phyloP scores from a whole-genome alignment of 768 basidiomycete species.

The Leccinellum albellum region DNA sequence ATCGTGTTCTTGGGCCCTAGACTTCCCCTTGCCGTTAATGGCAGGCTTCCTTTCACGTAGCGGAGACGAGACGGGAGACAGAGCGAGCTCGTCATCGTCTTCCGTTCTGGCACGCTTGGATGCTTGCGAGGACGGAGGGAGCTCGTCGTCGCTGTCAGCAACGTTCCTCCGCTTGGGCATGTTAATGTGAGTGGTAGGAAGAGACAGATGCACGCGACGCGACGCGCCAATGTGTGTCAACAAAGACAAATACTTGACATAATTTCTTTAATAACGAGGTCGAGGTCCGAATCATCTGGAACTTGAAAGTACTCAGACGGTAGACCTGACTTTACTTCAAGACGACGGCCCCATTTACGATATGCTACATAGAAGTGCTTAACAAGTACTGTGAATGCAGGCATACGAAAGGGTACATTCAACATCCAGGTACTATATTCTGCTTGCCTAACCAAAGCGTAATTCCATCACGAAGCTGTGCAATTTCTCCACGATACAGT shows the following conservation, averaged over 20 bases:
- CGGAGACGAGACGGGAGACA: conserved; percentile 12
- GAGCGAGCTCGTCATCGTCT: conserved; percentile 35
- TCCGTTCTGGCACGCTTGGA: conserved; percentile 45
- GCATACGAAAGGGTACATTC: too few relatives aligned
- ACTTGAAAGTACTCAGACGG: too few relatives aligned
- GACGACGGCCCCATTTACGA: too few relatives aligned
- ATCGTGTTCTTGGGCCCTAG: conserved; percentile 26
- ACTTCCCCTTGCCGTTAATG: conserved; percentile 33
- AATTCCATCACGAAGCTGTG: neutral
- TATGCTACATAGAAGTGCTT: too few relatives aligned
- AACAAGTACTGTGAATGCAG: too few relatives aligned
- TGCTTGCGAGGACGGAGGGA: conserved; percentile 27
- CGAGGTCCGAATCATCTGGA: too few relatives aligned
- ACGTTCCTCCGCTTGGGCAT: conserved; percentile 57
- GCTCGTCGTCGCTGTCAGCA: conserved; percentile 42
- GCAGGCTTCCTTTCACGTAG: conserved; percentile 28
- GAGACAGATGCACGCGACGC: conserved; percentile 25
- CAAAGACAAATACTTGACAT: conserved; percentile 21
- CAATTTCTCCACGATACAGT: neutral
- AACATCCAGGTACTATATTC: too few relatives aligned
- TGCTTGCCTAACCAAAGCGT: neutral
- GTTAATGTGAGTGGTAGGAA: neutral
- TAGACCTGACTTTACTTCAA: too few relatives aligned
- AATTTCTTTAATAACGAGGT: too few relatives aligned
- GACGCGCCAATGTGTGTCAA: conserved; percentile 17